These are phyloP conservation scores for Cercospora brassicicola DNA, from an alignment of 2,329 filamentous ascomycete species.

Conservation along the genomic window DNA sequence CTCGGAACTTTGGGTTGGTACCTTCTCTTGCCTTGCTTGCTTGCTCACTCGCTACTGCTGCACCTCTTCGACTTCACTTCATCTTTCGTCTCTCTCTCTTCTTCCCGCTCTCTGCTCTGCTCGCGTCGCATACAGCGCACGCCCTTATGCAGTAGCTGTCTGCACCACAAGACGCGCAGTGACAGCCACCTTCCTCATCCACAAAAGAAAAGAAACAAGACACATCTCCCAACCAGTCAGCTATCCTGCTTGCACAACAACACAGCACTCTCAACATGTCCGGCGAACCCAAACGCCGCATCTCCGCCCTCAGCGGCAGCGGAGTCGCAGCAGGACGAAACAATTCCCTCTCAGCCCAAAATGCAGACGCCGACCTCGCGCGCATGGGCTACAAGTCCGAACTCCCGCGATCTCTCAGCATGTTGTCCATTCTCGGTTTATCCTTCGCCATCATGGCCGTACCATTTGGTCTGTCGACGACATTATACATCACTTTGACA, in stretches of 20 bases:
- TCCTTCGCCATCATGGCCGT: constrained; percentile 76
- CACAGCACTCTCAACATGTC: constrained; percentile 11
- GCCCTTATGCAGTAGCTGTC: not conserved
- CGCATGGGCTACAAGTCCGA: constrained; percentile 69
- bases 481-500: constrained; percentile 65
- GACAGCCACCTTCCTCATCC: not conserved
- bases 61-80: not conserved
- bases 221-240: not conserved
- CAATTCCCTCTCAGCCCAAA: constrained; percentile 38
- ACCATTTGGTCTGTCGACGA: constrained; percentile 67
- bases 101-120: not conserved
- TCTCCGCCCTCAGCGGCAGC: constrained; percentile 11
- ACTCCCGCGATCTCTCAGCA: constrained; percentile 65
- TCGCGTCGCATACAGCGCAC: not conserved
- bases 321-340: constrained; percentile 3
- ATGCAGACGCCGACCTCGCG: constrained; percentile 61
- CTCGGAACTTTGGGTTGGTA: not conserved
- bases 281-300: constrained; percentile 16
- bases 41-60: not conserved
- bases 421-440: constrained; percentile 68
- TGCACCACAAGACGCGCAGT: not conserved
- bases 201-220: not conserved
- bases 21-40: not conserved
- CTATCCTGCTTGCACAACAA: not conserved
- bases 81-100: not conserved